Evolutionary conservation across 495 filamentous ascomycete species (phyloP), one percentile per base, ranked within the genome.

Genomic region (Penicillium steckii): DNA sequence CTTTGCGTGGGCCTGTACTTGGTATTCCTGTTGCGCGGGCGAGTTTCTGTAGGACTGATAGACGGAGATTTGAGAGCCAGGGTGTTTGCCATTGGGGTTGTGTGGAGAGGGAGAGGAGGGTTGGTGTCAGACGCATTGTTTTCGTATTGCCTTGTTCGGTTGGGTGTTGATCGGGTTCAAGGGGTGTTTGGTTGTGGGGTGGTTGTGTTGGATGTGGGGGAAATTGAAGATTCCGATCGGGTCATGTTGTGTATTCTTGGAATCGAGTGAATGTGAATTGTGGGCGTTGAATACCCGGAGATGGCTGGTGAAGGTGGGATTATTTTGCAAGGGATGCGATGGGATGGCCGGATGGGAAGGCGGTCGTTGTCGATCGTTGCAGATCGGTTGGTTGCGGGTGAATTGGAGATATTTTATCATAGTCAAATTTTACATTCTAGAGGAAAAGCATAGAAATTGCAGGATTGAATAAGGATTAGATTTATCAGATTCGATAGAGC

Each of bases 11-110:
- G 8, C 82, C 81, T 1, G 73, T 72, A 3, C 62, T 70, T 10
- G 68, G 69, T 43, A 82, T 72, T 13, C 82, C 82, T 8, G 75
- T 78, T 41, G 73, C 72, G 47, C 72, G 74, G 9, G 82, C 82
- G 44, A 82, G 60, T 44, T 67, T 61, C 50, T 76, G 71, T 29
- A 85, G 70, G 40, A 81, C 70, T 13, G 67, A 46, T 22, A 65
- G 45, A 68, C 78, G 81, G 42, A 80, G 68, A 1, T 55, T 26
- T 22, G 46, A 18, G 22, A 83, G 75, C 65, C 71, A 71, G 18
- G 56, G 41, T 9, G 29, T 8, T 43, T 5, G 45, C 8, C 33
- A 17, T 29, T 10, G 38, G 35, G 13, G 10, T 38, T 12, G 12
- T 1, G 35, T 15, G 9, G 29, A 32, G 10, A 13, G 10, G 29